phyloP scores from a whole-genome alignment of 305 asterid genomes.

The Fraxinus angustifolia region DNA sequence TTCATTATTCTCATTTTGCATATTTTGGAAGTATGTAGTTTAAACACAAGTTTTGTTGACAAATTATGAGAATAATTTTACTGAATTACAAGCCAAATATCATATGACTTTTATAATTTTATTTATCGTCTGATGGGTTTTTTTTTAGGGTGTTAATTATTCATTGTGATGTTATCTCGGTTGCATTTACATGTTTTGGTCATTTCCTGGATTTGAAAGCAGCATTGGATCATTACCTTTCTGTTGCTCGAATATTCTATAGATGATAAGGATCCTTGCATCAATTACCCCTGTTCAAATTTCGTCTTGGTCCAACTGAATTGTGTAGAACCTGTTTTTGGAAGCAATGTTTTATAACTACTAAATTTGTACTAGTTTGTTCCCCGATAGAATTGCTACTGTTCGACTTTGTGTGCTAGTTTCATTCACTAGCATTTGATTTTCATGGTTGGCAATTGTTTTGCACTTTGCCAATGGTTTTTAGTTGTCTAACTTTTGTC shows the following conservation, averaged over 20 bases:
- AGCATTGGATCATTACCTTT: not conserved
- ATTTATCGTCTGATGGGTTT: not conserved
- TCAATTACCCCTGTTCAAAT: not conserved
- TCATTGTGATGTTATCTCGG: not conserved
- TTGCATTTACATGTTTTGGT: not conserved
- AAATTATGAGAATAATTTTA: not conserved
- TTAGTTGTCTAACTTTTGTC: not conserved
- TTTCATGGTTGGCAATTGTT: constrained; percentile 25
- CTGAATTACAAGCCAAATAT: not conserved
- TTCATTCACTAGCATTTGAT: constrained; percentile 32
- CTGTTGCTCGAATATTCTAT: not conserved
- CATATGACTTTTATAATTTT: not conserved
- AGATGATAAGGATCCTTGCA: not conserved
- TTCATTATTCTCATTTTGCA: constrained; percentile 20
- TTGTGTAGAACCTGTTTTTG: not conserved
- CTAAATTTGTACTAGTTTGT: not conserved
- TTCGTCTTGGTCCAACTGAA: not conserved
- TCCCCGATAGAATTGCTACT: constrained; percentile 10
- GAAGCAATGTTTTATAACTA: not conserved
- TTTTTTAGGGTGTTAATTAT: not conserved
- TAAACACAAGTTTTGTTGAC: not conserved
- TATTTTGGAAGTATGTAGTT: constrained; percentile 12
- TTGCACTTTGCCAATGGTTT: not conserved
- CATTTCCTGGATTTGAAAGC: not conserved
- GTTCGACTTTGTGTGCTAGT: constrained; percentile 30